These are phyloP conservation scores for Penicillium fimorum DNA, from an alignment of 495 filamentous ascomycete genomes.

Conservation along the genomic window DNA sequence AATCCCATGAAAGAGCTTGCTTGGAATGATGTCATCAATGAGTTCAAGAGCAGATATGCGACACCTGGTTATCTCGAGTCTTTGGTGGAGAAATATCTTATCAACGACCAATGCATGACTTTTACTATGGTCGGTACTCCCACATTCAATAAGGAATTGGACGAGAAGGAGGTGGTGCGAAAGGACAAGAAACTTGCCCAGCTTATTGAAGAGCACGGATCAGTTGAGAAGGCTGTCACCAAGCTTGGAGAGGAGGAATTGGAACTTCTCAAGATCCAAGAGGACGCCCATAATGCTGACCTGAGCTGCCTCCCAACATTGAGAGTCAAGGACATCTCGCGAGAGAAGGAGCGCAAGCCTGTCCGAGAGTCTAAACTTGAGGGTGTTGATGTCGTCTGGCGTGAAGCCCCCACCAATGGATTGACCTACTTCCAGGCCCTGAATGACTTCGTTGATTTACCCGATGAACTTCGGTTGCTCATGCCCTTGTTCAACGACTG, in stretches of 20 bases:
- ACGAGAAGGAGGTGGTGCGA: slow-evolving; percentile 70
- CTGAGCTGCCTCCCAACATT: slow-evolving; percentile 85
- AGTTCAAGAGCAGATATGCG: slow-evolving; percentile 71
- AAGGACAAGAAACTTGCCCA: slow-evolving; percentile 68
- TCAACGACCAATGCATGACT: slow-evolving; percentile 80
- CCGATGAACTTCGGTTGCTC: slow-evolving; percentile 78
- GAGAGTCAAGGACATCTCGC: slow-evolving; percentile 81
- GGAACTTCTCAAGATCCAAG: slow-evolving; percentile 78
- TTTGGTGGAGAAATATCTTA: slow-evolving; percentile 82
- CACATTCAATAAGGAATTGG: slow-evolving; percentile 69
- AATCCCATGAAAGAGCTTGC: slow-evolving; percentile 87
- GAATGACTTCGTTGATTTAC: slow-evolving; percentile 73
- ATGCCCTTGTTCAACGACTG: slow-evolving; percentile 91
- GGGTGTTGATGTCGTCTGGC: slow-evolving; percentile 77
- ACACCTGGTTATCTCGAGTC: slow-evolving; percentile 78
- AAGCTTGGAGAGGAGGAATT: slow-evolving; percentile 72
- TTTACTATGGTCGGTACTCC: slow-evolving; percentile 92
- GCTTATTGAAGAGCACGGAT: slow-evolving; percentile 64
- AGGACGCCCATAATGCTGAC: slow-evolving; percentile 75
- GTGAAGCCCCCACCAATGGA: slow-evolving; percentile 89
- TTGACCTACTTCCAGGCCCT: slow-evolving; percentile 94
- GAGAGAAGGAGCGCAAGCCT: slow-evolving; percentile 67
- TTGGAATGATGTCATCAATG: slow-evolving; percentile 81
- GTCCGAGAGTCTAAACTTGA: slow-evolving; percentile 66
- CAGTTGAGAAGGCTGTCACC: slow-evolving; percentile 64